A percentile compares a stretch with the other conserved stretches of the same genome.
phyloP scores from a whole-genome alignment of 2,329 filamentous ascomycete species.

The Colletotrichum liriopes region DNA sequence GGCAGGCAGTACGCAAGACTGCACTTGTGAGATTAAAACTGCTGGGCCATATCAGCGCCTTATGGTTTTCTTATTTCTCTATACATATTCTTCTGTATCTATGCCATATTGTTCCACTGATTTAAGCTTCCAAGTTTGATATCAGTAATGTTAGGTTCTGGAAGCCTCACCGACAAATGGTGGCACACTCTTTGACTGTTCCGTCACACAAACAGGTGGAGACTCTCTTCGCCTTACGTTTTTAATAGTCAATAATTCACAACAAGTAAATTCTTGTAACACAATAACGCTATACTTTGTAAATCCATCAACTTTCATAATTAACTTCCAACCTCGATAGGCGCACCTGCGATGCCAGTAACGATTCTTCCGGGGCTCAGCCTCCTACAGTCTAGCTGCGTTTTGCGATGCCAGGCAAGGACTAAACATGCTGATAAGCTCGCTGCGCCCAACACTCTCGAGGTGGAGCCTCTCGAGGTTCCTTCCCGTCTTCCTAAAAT shows the following conservation, averaged over 20 bases:
- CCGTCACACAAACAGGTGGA: neutral
- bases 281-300: too few relatives aligned
- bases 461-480: conserved; percentile 20
- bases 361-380: too few relatives aligned
- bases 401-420: neutral
- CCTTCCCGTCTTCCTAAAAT: conserved; percentile 16
- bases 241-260: too few relatives aligned
- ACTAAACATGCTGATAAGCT: conserved; percentile 2
- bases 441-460: conserved; percentile 3
- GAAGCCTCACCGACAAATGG: neutral
- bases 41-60: neutral
- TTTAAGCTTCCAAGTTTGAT: neutral
- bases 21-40: neutral
- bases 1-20: neutral
- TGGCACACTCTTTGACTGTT: neutral
- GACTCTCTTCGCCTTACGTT: too few relatives aligned
- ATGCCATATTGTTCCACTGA: neutral
- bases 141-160: neutral
- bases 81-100: neutral
- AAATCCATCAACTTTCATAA: too few relatives aligned
- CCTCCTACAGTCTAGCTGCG: conserved; percentile 12
- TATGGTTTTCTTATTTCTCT: rapidly evolving
- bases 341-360: too few relatives aligned
- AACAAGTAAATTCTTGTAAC: neutral
- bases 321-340: too few relatives aligned